Conservation (phyloP, 1,139 yeast species). For the Saccharomyces hybrid region DNA sequence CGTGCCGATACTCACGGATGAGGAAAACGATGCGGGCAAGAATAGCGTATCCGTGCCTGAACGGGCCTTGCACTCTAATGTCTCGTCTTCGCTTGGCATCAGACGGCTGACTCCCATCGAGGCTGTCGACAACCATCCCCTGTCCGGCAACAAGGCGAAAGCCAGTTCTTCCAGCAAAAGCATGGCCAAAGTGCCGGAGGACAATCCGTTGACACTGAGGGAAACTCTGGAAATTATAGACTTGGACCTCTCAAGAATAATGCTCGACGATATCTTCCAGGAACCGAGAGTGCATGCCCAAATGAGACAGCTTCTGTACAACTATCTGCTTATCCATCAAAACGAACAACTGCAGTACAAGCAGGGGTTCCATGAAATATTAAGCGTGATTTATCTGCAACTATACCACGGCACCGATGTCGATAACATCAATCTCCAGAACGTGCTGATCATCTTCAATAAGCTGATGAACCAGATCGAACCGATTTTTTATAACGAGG, state of each 20-base stretch:
- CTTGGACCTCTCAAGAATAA: slow-evolving; percentile 54
- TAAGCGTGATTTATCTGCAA: slow-evolving; percentile 51
- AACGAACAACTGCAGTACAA: slow-evolving; percentile 41
- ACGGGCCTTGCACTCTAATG: neutral
- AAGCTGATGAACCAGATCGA: slow-evolving; percentile 30
- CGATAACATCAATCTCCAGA: slow-evolving; percentile 14
- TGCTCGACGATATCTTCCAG: slow-evolving; percentile 48
- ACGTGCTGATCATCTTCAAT: slow-evolving; percentile 29
- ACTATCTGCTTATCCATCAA: slow-evolving; percentile 29
- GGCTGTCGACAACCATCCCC: slow-evolving; percentile 10
- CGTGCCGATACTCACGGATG: slow-evolving; percentile 10
- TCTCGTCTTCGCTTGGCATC: neutral
- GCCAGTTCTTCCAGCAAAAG: neutral
- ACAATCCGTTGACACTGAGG: slow-evolving; percentile 10
- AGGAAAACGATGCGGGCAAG: slow-evolving; percentile 6
- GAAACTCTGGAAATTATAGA: slow-evolving; percentile 44
- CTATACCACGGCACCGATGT: slow-evolving; percentile 27
- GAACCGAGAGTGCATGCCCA: slow-evolving; percentile 34
- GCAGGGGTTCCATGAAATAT: slow-evolving; percentile 65
- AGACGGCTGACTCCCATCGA: slow-evolving; percentile 11
- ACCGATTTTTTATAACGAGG: slow-evolving; percentile 30
- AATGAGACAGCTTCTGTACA: slow-evolving; percentile 47
- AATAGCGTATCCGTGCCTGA: neutral
- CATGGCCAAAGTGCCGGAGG: slow-evolving; percentile 5
- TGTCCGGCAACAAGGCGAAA: slow-evolving; percentile 4